phyloP scores from a whole-genome alignment of 2,329 filamentous ascomycete species.

The Meredithiella fracta region DNA sequence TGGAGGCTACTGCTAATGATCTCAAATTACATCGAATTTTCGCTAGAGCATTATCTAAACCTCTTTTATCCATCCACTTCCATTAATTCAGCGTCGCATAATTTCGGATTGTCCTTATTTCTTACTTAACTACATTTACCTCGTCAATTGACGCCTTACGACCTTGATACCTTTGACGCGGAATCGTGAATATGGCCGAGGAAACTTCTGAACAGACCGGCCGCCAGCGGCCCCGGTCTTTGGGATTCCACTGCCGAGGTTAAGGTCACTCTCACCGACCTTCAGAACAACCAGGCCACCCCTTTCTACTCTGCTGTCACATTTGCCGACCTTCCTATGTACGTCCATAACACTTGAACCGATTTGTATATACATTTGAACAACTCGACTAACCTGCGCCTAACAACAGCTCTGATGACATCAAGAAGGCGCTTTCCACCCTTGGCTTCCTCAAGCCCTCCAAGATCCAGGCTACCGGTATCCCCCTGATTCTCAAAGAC shows the following conservation, averaged over 20 bases:
- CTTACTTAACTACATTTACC: background rate
- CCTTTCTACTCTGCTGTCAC: conserved; percentile 71
- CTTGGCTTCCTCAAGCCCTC: conserved; percentile 91
- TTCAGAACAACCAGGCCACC: conserved; percentile 72
- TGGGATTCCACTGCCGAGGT: conserved; percentile 71
- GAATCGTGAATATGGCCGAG: conserved; percentile 16
- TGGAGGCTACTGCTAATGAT: background rate
- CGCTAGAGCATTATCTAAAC: background rate
- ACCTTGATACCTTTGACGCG: conserved; percentile 15
- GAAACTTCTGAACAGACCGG: conserved; percentile 23
- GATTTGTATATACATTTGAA: background rate
- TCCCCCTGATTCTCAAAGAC: conserved; percentile 72
- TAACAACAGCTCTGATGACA: conserved; percentile 26
- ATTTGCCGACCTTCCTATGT: conserved; percentile 80
- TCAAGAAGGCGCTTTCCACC: conserved; percentile 59
- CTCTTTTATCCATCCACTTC: background rate
- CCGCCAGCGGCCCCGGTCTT: conserved; percentile 34
- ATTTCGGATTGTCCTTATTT: background rate
- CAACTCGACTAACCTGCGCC: conserved; percentile 8
- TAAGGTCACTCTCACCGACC: conserved; percentile 78
- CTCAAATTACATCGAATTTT: background rate
- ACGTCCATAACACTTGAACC: conserved; percentile 18
- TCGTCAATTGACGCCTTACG: background rate
- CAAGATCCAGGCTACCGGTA: conserved; percentile 90
- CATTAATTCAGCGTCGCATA: background rate